Percentiles rank a stretch among this genome's conserved stretches.
Conservation (phyloP, 2,329 filamentous ascomycete genomes). For the Chrysoporthe austroafricana region DNA sequence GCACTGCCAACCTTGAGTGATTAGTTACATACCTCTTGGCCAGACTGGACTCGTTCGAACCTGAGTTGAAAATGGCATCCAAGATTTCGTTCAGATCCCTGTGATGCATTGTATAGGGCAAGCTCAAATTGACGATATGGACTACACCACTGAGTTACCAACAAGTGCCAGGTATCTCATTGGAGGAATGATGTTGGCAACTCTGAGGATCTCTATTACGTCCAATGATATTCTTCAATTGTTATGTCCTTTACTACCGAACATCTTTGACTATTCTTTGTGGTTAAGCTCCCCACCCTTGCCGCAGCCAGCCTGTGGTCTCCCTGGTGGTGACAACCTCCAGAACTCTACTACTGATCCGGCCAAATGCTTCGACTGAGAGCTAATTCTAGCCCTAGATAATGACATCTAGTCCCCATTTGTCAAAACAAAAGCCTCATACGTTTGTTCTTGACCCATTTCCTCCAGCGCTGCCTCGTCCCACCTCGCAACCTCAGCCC, state of each 20-base stretch:
- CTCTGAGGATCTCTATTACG: background rate
- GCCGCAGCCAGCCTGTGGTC: background rate
- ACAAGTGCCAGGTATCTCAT: no score
- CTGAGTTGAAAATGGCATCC: background rate
- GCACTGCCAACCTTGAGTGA: background rate
- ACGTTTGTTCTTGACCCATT: constrained; percentile 39
- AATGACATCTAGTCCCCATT: constrained; percentile 32
- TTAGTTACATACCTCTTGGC: background rate
- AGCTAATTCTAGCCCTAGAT: background rate
- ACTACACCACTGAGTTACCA: no score
- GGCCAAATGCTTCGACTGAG: background rate
- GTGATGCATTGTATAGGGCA: no score
- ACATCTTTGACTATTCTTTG: no score
- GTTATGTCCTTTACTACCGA: no score
- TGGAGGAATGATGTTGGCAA: background rate
- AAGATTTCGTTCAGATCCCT: background rate
- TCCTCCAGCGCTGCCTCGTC: constrained; percentile 42
- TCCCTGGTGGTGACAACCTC: background rate
- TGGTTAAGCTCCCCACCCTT: no score
- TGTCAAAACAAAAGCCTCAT: constrained; percentile 45
- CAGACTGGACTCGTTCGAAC: background rate
- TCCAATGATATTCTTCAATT: background rate
- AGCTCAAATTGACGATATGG: no score
- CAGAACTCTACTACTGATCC: background rate
- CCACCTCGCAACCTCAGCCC: constrained; percentile 46